Percentiles rank a stretch among this genome's conserved stretches.
Conservation (phyloP, 192 early-diverging fungal species). For the Dispira parvispora region DNA sequence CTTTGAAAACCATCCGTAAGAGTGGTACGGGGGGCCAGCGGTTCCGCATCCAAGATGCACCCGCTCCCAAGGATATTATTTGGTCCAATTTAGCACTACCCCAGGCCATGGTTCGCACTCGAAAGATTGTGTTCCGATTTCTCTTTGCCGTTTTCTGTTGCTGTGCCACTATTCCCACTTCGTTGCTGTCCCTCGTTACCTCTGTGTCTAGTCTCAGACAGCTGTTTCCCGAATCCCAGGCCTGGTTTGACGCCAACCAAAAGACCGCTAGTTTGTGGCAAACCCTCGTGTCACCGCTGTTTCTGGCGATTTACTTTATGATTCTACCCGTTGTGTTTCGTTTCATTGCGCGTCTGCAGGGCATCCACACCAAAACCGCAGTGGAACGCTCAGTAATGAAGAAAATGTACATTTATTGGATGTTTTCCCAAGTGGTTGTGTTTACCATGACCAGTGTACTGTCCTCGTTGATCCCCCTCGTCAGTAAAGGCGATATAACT, state of each 20-base stretch:
- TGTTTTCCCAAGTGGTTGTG: constrained; percentile 49
- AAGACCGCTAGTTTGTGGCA: constrained; percentile 41
- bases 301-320: constrained; percentile 47
- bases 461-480: constrained; percentile 16
- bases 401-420: constrained; percentile 58
- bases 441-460: constrained; percentile 34
- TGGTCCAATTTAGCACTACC: constrained; percentile 51
- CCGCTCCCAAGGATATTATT: constrained; percentile 59
- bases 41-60: constrained; percentile 32
- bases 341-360: constrained; percentile 44
- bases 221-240: constrained; percentile 29
- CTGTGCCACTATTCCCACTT: constrained; percentile 49
- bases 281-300: constrained; percentile 44
- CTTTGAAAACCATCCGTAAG: constrained; percentile 18
- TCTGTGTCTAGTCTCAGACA: constrained; percentile 35
- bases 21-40: background rate
- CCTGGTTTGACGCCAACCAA: constrained; percentile 28
- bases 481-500: constrained; percentile 19
- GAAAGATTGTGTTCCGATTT: constrained; percentile 20
- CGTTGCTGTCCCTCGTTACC: constrained; percentile 38
- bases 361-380: constrained; percentile 47
- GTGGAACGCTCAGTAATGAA: constrained; percentile 49
- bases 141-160: constrained; percentile 39
- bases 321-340: constrained; percentile 45
- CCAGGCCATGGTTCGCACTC: constrained; percentile 25